Base-by-base conservation (phyloP, 1,139 yeast genomes). In the Yamadazyma siamensis region DNA sequence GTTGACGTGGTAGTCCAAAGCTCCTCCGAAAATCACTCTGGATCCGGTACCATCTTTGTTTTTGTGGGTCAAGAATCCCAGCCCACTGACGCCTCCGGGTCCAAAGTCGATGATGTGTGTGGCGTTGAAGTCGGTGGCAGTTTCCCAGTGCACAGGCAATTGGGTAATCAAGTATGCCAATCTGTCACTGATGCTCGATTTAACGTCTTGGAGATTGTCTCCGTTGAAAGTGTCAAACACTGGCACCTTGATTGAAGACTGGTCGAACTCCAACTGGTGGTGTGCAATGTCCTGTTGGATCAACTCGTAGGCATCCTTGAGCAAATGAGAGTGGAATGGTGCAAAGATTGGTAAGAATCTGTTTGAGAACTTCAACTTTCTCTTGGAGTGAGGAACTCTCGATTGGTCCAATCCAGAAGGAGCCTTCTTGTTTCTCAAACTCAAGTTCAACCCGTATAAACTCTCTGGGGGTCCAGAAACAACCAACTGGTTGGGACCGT, bases 11-110 rank as follows among this genome's bases (percentile, higher is more conserved):
- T 39, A 33, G 49, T 87, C 96, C 44, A 91, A 68, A 37, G 94
- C 77, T 59, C 98, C 97, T 32, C 95, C 97, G 46, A 94, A 75
- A 48, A 91, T 86, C 39, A 91, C 71, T 64, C 99, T 83, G 30
- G 87, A 83, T 61, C 99, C 99, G 34, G 97, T 87, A 64, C 99
- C 99, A 54, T 91, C 98, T 66, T 89, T 91, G 69, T 89, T 91
- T 65, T 95, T 83, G 65, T 88, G 96, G 37, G 98, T 91, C 50
- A 91, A 75, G 42, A 85, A 83, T 63, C 98, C 98, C 47, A 91
- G 73, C 47, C 99, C 99, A 28, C 97, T 86, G 31, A 86, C 80
- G 48, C 97, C 98, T 62, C 99, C 98, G 40, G 98, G 99, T 54
- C 99, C 99, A 52, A 91, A 91, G 62, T 91, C 99, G 45, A 91